Conservation (phyloP, 2,329 filamentous ascomycete genomes). For the Verticillium albo-atrum region DNA sequence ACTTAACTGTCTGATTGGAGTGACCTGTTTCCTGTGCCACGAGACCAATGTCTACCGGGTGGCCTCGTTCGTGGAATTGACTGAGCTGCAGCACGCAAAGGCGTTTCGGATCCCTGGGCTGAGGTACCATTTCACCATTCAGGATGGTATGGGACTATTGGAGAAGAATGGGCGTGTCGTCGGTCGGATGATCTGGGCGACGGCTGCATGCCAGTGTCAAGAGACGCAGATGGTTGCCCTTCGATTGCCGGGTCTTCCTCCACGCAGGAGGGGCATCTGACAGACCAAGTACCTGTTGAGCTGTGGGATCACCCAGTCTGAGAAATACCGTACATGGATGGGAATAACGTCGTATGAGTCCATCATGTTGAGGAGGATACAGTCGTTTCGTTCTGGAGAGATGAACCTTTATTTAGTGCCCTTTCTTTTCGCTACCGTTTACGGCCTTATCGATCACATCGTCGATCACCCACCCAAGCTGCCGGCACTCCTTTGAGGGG, state of each 20-base stretch:
- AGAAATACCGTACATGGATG: too few relatives aligned
- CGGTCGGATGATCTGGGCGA: constrained; percentile 2
- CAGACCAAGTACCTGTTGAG: too few relatives aligned
- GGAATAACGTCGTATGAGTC: too few relatives aligned
- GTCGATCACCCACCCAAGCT: too few relatives aligned
- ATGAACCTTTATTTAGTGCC: too few relatives aligned
- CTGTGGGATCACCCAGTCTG: too few relatives aligned
- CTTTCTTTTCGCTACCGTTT: too few relatives aligned
- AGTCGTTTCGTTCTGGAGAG: too few relatives aligned
- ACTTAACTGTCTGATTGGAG: neutral
- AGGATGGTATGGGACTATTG: neutral
- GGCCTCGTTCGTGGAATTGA: neutral
- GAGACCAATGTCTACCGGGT: neutral
- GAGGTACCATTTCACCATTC: neutral
- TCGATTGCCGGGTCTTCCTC: constrained; percentile 14
- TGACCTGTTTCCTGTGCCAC: neutral
- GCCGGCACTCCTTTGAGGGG: too few relatives aligned
- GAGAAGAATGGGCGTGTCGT: neutral
- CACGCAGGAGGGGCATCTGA: neutral
- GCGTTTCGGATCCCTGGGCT: constrained; percentile 1
- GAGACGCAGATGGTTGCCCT: constrained; percentile 12
- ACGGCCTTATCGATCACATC: too few relatives aligned
- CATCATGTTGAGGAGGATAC: too few relatives aligned
- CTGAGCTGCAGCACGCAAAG: neutral
- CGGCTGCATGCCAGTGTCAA: neutral